Base-by-base conservation (phyloP, 495 filamentous ascomycete species). In the Daldinia decipiens region DNA sequence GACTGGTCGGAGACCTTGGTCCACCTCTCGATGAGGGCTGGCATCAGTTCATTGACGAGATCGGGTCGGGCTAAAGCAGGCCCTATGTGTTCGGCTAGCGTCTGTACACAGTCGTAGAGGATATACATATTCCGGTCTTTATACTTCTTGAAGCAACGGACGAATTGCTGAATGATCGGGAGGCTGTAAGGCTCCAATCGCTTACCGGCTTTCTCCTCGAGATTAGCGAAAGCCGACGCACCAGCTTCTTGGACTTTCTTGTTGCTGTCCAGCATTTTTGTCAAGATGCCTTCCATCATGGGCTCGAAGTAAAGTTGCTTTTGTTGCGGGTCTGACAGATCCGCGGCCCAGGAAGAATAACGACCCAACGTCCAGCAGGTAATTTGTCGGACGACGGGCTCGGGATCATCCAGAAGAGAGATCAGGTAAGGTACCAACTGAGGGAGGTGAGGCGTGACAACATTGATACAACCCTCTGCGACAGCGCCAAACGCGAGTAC, bases 51-150 rank as follows among this genome's bases (percentile, higher is more conserved):
- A 64, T 91, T 87, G 43, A 94, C 88, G 5, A 97, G 85, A 59
- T 93, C 87, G 4, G 92, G 91, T 71, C 88, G 85, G 9, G 92
- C 88, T 50, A 99, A 82, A 47, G 91, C 88, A 17, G 88, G 88
- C 55, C 93, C 92, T 53, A 98, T 91, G 77, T 94, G 90, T 76
- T 99, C 96, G 13, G 95, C 95, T 40, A 99, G 83, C 0, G 96
- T 98, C 80, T 99, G 95, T 53, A 99, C 92, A 80, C 95, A 99
- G 82, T 98, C 96, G 80, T 99, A 99, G 38, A 99, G 88, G 63
- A 98, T 93, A 82, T 95, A 98, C 89, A 97, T 97, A 83, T 99
- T 99, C 56, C 93, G 89, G 78, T 98, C 95, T 84, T 99, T 98
- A 87, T 98, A 99, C 78, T 90, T 92, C 27, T 80, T 85, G 81